Evolutionary conservation across 2,329 filamentous ascomycete species (phyloP), one percentile per base, ranked within the genome.

Genomic region (Colletotrichum sojae): DNA sequence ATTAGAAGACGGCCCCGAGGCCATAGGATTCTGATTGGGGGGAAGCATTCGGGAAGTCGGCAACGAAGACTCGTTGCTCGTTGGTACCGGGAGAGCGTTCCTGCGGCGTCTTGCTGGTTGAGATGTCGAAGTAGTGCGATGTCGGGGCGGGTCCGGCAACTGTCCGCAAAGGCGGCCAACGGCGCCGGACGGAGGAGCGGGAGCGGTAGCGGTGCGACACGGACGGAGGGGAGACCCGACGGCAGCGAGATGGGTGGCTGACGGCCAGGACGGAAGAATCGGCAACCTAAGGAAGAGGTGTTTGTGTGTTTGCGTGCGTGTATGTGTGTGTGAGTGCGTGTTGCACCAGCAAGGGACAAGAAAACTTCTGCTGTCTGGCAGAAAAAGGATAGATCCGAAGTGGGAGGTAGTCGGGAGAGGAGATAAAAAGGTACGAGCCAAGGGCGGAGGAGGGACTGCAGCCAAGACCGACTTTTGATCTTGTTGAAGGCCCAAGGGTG

Each of bases 101-200:
- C 49, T 45, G 64, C 31, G 53, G 46, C 54, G 22, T 51, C 57
- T 48, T 57, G 51, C 25, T 10, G 25, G 46, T 25, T 54, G 31
- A 36, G 36, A 36, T 52, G 15, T 39, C 27, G 9, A 52, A 25
- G 20, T 46, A 52, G 67, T 66, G 31, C 31, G 55, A 69, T 25
- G 40, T 52, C 68, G 63, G 63, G 48, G 69, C 69, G 69, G 69
- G 69, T 60, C 69, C 69, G 65, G 69, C 65, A 55, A 61, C 58
- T 57, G 55, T 59, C 65, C 54, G 55, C 22, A 61, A 48, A 39
- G 52, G 39, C 36, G 59, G 59, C 65, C 53, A 69, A 62, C 54
- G 45, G 65, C 43, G 54, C 58, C 59, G 66, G 61, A 65, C 58
- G 59, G 51, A 36, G 59, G 51, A 36, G 59, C 57, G 49, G 62